A percentile compares a stretch with the other conserved stretches of the same genome.
Evolutionary conservation across 2,329 filamentous ascomycete genomes (phyloP).

Genomic region (Fusarium temperatum): DNA sequence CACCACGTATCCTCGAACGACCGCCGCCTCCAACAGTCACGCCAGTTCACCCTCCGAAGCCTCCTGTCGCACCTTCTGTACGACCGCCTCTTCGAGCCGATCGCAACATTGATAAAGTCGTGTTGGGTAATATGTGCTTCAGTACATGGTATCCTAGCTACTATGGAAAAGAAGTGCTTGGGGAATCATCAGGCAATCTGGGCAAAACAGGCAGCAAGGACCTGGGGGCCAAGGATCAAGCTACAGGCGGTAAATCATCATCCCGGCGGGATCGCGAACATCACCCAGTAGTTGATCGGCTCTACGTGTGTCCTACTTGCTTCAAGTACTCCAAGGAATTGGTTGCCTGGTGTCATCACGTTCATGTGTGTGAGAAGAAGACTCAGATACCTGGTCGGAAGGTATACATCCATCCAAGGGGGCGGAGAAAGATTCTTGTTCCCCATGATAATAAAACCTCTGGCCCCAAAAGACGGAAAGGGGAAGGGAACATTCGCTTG

Average conservation of each 20-base stretch:
- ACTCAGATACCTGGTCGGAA: constrained; percentile 70
- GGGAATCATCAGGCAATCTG: constrained; percentile 53
- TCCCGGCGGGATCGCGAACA: constrained; percentile 49
- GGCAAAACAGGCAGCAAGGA: constrained; percentile 45
- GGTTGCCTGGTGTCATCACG: constrained; percentile 66
- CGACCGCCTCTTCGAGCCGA: constrained; percentile 58
- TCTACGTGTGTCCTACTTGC: constrained; percentile 92
- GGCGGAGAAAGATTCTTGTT: constrained; percentile 52
- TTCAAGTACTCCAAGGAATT: constrained; percentile 86
- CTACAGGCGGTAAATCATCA: constrained; percentile 37
- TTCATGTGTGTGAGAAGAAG: constrained; percentile 63
- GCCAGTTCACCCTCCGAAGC: constrained; percentile 49
- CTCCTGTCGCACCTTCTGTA: constrained; percentile 38
- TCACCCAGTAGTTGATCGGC: constrained; percentile 65
- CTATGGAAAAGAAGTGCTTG: constrained; percentile 77
- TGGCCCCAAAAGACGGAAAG: constrained; percentile 51
- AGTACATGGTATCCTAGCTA: constrained; percentile 93
- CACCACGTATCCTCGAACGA: constrained; percentile 44
- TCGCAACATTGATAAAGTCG: constrained; percentile 86
- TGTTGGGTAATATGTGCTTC: constrained; percentile 85
- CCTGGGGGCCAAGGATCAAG: constrained; percentile 40
- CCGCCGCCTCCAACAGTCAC: constrained; percentile 44
- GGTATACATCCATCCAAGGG: constrained; percentile 73
- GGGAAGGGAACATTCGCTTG: constrained; percentile 49
- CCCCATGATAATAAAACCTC: constrained; percentile 44